Base-by-base conservation (phyloP, 73 alveolate species). In the Effrenium voratum region DNA sequence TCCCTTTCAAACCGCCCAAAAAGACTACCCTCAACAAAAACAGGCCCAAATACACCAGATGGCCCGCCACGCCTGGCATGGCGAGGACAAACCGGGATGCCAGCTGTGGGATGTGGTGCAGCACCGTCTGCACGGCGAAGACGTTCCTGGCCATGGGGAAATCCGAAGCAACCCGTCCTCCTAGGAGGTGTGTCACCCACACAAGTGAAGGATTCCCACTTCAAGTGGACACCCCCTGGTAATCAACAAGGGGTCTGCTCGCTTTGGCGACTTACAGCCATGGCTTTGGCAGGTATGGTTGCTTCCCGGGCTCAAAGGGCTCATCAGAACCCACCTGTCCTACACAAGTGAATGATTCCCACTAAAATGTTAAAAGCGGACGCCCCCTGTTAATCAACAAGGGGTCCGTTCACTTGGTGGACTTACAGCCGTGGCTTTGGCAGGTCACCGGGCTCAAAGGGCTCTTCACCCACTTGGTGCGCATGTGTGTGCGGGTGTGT, bases 71-170 rank as follows among this genome's bases (percentile, higher is more conserved):
- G 68, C 90, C 90, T 79, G 90, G 90, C 26, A 44, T 79, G 15
- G 49, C 95, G 38, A 57, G 60, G 3, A 87, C 47, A 38, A 87
- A 87, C 22, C 95, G 95, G 38, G 52, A 49, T 5, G 95, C 83
- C 47, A 87, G 47, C 0, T 73, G 70, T 28, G 84, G 72, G 44
- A 87, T 60, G 95, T 44, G 83, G 95, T 87, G 95, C 19, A 63
- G 68, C 24, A 87, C 83, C 28, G 95, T 59, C 50, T 87, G 95
- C 47, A 87, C 95, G 34, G 77, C 49, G 13, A 32, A 79, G 45
- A 79, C 68, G n/a, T 45, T 79, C 90, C 90, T 79, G 44, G 38
- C 68, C 68, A 30, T 22, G 72, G 16, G 72, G 3, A 57, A 57
- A 57, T 22, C 72, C 72, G n/a, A 57, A 1, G 72, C 72, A 55